Base-by-base conservation (phyloP, 129 eudicot genomes). In the Solidago caesia region DNA sequence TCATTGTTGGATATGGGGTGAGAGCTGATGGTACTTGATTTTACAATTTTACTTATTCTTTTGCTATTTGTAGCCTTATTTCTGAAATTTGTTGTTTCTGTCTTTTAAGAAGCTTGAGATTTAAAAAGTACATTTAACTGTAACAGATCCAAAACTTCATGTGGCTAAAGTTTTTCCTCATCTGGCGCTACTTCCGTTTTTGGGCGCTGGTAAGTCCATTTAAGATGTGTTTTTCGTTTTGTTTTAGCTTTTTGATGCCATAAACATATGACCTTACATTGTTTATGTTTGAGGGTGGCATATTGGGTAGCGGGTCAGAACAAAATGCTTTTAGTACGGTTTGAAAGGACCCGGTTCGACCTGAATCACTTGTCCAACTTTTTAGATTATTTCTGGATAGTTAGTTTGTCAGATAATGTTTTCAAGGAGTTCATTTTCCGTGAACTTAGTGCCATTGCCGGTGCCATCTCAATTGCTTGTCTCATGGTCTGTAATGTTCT, bases 1-100 rank as follows among this genome's bases (percentile, higher is more conserved):
- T 94, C 82, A 91, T 91, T 80, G 79, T 94, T 53, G 99, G 99
- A 75, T 94, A 94, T 82, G 97, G 99, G 86, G 99, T 94, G 91
- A 88, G 99, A 81, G 76, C 76, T 82, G 42, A 72, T 68, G 64
- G 77, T 68, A 79, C 73, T 75, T 60, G 51, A 62, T 81, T 69
- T 75, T 49, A 75, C 58, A 39, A 70, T 58, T 63, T 73, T 63
- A 56, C 57, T 57, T 44, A 43, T 25, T 8, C 51, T 46, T 42
- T 21, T 59, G 26, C 59, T 4, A 56, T 60, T 47, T 44, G 41
- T 33, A 57, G 43, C 11, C 47, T 77, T 21, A 21, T 21, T 21
- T 45, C 42, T 29, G 14, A 16, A 43, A 41, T 62, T 9, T n/a
- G 27, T 51, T 3, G 29, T 77, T 77, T 14, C 61, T 44, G 25